phyloP scores from a whole-genome alignment of 225 moss, liverwort and hornwort genomes.

The Bryum argenteum region DNA sequence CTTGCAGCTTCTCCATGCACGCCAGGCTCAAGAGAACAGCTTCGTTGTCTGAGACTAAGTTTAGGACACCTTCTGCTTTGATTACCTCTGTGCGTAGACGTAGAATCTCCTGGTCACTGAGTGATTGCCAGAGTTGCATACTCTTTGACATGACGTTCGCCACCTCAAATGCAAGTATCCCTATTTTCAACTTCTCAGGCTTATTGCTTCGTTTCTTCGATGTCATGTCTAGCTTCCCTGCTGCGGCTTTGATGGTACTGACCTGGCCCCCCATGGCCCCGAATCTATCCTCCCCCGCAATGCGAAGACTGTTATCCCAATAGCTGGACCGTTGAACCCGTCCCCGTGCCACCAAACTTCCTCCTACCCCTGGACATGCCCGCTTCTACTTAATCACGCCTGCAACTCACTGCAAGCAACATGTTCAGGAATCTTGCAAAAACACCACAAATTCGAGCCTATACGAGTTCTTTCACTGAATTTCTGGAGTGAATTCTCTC shows the following conservation, averaged over 20 bases:
- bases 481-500: too few relatives aligned
- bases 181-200: slow-evolving; percentile 77
- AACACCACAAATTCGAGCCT: neutral
- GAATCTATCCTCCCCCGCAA: slow-evolving; percentile 20
- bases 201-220: slow-evolving; percentile 64
- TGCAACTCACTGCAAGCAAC: slow-evolving; percentile 21
- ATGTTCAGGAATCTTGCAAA: slow-evolving; percentile 17
- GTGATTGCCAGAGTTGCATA: slow-evolving; percentile 95
- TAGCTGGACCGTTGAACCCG: slow-evolving; percentile 46
- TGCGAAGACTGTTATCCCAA: slow-evolving; percentile 23
- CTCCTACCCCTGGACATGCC: slow-evolving; percentile 56
- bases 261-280: slow-evolving; percentile 92
- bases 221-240: slow-evolving; percentile 58
- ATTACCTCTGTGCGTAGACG: slow-evolving; percentile 92
- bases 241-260: slow-evolving; percentile 88
- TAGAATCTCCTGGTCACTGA: slow-evolving; percentile 90
- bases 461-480: too few relatives aligned
- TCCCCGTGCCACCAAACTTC: slow-evolving; percentile 39
- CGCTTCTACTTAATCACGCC: slow-evolving; percentile 33
- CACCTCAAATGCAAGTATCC: slow-evolving; percentile 95
- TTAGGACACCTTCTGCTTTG: slow-evolving; percentile 95
- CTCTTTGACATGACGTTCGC: slow-evolving; percentile 99
- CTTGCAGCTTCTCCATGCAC: slow-evolving; percentile 98
- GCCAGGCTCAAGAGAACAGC: slow-evolving; percentile 88
- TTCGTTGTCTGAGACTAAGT: slow-evolving; percentile 93